Evolutionary conservation across 306 rosid genomes (phyloP), one percentile per base, ranked within the genome.

Genomic region (Betula pendula): DNA sequence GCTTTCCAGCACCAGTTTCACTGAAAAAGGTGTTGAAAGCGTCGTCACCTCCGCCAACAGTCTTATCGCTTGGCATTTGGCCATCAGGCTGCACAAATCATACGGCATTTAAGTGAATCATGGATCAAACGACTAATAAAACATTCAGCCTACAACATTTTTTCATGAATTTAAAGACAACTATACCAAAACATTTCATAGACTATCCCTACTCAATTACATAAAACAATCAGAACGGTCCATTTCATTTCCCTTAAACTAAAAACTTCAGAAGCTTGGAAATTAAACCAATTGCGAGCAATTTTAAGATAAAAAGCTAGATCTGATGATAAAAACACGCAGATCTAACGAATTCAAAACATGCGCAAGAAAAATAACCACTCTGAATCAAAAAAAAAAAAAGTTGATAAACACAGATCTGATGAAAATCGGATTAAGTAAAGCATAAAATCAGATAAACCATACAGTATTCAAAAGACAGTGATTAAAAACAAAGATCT

Each of bases 11-110:
- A 79, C 98, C 96, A 3, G 98, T 93, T 83, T 93, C 98, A 3
- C 98, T 93, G 85, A 91, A 91, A 84, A 91, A 91, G 59, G 96
- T 91, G 95, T 91, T 91, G 89, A 91, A 91, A 38, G 97, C 98
- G 80, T 93, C 98, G 3, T 93, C 95, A 45, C 96, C 96, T 19
- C 95, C 95, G 0, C 95, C 96, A 44, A 88, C 81, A 0, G 98
- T 93, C 77, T 85, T 89, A 85, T 93, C 98, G 81, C 96, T 44
- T 0, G 98, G 96, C 96, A 91, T 93, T 85, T 91, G 96, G 12
- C 98, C 98, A 91, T 93, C 98, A 75, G 94, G 97, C 97, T 91
- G 76, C 63, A 42, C n/a, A 55, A 58, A 15, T n/a, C 33, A 6
- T 0, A 66, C 4, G 43, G 0, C 27, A 24, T 22, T 71, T 40